phyloP scores from a whole-genome alignment of 768 basidiomycete genomes.

The Hysterangium stoloniferum region DNA sequence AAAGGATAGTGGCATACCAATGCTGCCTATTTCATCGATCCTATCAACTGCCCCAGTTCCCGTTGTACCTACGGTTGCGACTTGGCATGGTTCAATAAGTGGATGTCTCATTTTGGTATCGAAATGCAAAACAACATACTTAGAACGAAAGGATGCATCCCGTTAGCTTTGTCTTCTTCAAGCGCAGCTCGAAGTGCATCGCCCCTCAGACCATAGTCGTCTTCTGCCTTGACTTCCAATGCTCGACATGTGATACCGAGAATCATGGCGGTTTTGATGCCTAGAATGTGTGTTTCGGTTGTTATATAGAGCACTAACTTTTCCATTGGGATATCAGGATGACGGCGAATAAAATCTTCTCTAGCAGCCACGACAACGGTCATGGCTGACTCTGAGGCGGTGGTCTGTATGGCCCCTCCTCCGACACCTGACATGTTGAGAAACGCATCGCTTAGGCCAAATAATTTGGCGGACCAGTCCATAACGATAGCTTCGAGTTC shows the following conservation, averaged over 20 bases:
- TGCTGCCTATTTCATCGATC: slow-evolving; percentile 62
- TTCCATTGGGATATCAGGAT: slow-evolving; percentile 43
- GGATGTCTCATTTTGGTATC: slow-evolving; percentile 32
- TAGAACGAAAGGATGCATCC: slow-evolving; percentile 71
- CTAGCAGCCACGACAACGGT: slow-evolving; percentile 78
- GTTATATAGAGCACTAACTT: slow-evolving; percentile 81
- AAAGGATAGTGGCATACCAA: slow-evolving; percentile 50
- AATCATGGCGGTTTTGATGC: slow-evolving; percentile 69
- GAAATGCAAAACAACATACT: slow-evolving; percentile 36
- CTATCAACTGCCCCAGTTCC: slow-evolving; percentile 84
- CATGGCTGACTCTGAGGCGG: slow-evolving; percentile 79
- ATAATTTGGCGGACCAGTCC: slow-evolving; percentile 87
- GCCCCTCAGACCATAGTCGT: slow-evolving; percentile 65
- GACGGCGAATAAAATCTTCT: slow-evolving; percentile 38
- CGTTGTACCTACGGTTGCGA: slow-evolving; percentile 89
- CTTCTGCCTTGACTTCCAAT: slow-evolving; percentile 55
- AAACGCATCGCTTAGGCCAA: slow-evolving; percentile 65
- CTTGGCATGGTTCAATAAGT: slow-evolving; percentile 29
- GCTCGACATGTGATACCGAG: slow-evolving; percentile 69
- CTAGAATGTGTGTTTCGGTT: slow-evolving; percentile 85
- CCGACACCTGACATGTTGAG: slow-evolving; percentile 58
- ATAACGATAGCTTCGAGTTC: slow-evolving; percentile 82
- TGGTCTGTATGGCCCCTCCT: slow-evolving; percentile 82
- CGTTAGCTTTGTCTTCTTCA: slow-evolving; percentile 51
- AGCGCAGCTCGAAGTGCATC: slow-evolving; percentile 49